Evolutionary conservation across 1,284 basidiomycete genomes (phyloP).

Genomic region (Pyrrhoderma lamaoense): DNA sequence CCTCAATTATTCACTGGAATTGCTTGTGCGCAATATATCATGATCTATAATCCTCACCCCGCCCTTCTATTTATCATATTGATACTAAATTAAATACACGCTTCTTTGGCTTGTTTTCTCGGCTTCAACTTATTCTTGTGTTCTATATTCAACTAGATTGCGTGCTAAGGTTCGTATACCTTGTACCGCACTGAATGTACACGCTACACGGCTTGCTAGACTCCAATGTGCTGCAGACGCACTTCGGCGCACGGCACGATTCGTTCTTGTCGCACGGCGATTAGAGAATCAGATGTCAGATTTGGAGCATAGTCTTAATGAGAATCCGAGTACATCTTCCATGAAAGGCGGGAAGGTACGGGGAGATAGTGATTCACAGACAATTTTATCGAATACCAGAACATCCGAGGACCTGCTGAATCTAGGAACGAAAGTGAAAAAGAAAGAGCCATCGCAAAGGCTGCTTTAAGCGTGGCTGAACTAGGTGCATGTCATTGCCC

Average conservation of each 20-base stretch:
- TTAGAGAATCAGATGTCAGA: constrained; percentile 76
- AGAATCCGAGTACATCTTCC: constrained; percentile 20
- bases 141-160: constrained; percentile 51
- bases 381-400: background rate
- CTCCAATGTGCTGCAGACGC: constrained; percentile 78
- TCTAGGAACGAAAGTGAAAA: constrained; percentile 63
- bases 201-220: constrained; percentile 67
- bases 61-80: too few relatives aligned
- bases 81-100: background rate
- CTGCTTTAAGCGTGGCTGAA: constrained; percentile 85
- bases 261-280: constrained; percentile 72
- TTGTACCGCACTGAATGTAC: constrained; percentile 62
- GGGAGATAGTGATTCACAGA: background rate
- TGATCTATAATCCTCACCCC: too few relatives aligned
- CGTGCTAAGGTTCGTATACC: constrained; percentile 79
- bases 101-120: background rate
- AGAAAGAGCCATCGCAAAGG: constrained; percentile 81
- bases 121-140: too few relatives aligned
- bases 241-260: constrained; percentile 75
- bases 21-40: too few relatives aligned
- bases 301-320: constrained; percentile 27
- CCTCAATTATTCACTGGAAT: too few relatives aligned
- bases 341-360: constrained; percentile 19
- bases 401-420: constrained; percentile 3
- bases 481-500: constrained; percentile 50